Base-by-base conservation (phyloP, 805 yeast genomes). In the Hanseniaspora clermontiae region DNA sequence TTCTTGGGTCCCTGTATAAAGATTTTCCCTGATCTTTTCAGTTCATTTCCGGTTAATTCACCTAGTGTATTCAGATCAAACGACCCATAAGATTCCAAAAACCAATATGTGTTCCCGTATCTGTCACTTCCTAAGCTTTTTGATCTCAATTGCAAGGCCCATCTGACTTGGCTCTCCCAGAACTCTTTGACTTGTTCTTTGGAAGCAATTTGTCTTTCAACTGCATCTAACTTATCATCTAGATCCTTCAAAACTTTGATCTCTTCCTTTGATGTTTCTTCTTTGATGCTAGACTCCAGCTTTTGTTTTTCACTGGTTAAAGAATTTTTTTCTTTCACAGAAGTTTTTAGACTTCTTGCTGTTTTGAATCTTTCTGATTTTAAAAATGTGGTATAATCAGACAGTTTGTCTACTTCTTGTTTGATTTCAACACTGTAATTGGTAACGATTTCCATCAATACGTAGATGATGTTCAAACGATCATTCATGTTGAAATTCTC, bases 1-100 rank as follows among this genome's bases (percentile, higher is more conserved):
- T 71, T 73, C 2, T 64, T 74, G 64, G 97, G 97, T 0, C 98
- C 98, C 67, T 89, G 97, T 2, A 93, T 77, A 93, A 95, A 89
- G 17, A 90, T 65, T 56, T 86, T 74, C 7, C 96, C 96, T 83
- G 86, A 84, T 31, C 84, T 74, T 54, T 79, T 81, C 12, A 43
- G 24, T 20, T 38, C 32, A n/a, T 11, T 11, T 5, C 31, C 46
- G 7, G 71, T 74, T 10, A 75, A 78, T 42, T 42, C 29, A 15
- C 48, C 48, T 7, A 45, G 27, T 6, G 71, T 75, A 8, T 75
- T 63, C 8, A 74, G 73, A 4, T 89, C 87, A 49, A 88, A 53
- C 14, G 20, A 73, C 0, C 97, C 98, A 64, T 84, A 84, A 60
- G 76, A 75, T 64, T 91, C 97, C 65, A 89, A 81, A 96, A 96